phyloP scores from a whole-genome alignment of 2,329 filamentous ascomycete genomes.

The Fusarium pseudocircinatum region DNA sequence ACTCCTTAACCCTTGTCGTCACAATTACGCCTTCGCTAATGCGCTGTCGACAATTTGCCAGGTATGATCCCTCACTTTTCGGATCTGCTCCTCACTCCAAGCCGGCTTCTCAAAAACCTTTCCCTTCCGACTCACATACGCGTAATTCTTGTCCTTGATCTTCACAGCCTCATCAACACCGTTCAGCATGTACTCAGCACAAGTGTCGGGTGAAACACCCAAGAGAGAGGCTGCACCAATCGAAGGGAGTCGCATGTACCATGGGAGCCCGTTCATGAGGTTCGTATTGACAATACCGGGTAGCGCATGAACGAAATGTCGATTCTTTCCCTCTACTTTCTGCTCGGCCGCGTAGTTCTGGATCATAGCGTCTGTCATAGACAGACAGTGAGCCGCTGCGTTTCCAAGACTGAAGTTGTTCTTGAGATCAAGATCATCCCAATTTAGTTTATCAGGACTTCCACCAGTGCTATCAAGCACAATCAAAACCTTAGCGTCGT shows the following conservation, averaged over 20 bases:
- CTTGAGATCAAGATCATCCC: constrained; percentile 54
- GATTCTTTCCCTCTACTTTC: neutral
- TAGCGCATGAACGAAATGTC: constrained; percentile 52
- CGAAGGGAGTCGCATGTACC: constrained; percentile 37
- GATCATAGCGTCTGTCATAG: constrained; percentile 53
- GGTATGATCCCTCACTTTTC: constrained; percentile 45
- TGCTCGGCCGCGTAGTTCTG: constrained; percentile 47
- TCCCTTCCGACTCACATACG: constrained; percentile 45
- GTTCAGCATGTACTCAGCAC: constrained; percentile 42
- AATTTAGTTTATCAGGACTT: constrained; percentile 47
- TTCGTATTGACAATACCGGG: constrained; percentile 53
- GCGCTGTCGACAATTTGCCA: constrained; percentile 45
- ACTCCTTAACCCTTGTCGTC: neutral
- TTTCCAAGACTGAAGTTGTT: constrained; percentile 45
- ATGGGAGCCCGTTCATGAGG: constrained; percentile 44
- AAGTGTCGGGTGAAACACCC: constrained; percentile 40
- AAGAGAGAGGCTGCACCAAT: constrained; percentile 32
- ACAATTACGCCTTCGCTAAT: neutral
- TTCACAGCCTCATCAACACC: constrained; percentile 28
- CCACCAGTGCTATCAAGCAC: constrained; percentile 49
- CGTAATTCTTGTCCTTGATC: constrained; percentile 40
- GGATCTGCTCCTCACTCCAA: constrained; percentile 43
- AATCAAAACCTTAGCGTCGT: constrained; percentile 51
- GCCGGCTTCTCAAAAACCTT: constrained; percentile 37
- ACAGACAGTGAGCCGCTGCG: constrained; percentile 50